phyloP scores from a whole-genome alignment of 306 rosid genomes.

The Glycine latifolia region DNA sequence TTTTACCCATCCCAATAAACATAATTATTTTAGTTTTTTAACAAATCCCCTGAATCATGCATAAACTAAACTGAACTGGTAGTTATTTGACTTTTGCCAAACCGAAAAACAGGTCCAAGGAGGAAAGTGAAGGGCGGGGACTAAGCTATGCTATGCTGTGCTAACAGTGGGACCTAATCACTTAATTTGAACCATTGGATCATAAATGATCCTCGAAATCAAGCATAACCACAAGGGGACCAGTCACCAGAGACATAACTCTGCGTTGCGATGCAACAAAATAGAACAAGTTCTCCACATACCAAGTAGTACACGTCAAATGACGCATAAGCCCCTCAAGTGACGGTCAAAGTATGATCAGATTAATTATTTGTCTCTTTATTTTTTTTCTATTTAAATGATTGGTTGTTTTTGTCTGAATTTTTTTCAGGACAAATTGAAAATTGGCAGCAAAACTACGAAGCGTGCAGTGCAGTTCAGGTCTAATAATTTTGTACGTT shows the following conservation, averaged over 20 bases:
- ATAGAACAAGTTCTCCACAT: not conserved
- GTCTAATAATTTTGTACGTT: slow-evolving; percentile 54
- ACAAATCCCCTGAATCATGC: fast-evolving
- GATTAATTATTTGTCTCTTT: slow-evolving; percentile 35
- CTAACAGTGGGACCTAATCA: not conserved
- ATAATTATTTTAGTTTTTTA: no score
- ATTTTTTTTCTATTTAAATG: not conserved
- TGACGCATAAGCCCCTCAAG: slow-evolving; percentile 39
- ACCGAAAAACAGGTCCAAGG: slow-evolving; percentile 34
- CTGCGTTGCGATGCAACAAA: slow-evolving; percentile 15
- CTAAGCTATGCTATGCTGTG: not conserved
- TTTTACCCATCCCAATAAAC: no score
- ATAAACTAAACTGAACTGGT: not conserved
- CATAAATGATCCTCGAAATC: slow-evolving; percentile 49
- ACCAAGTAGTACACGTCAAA: not conserved
- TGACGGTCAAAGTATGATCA: not conserved
- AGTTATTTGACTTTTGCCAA: not conserved
- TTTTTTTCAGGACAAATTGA: not conserved
- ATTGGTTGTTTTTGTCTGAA: not conserved
- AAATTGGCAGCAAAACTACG: slow-evolving; percentile 16
- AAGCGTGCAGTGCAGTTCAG: slow-evolving; percentile 58
- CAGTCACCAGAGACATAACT: not conserved
- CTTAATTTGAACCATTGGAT: slow-evolving; percentile 37
- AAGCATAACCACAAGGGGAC: slow-evolving; percentile 36
- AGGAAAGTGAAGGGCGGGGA: not conserved